Evolutionary conservation across 345 rosid genomes (phyloP).

Genomic region (Pugionium cornutum): DNA sequence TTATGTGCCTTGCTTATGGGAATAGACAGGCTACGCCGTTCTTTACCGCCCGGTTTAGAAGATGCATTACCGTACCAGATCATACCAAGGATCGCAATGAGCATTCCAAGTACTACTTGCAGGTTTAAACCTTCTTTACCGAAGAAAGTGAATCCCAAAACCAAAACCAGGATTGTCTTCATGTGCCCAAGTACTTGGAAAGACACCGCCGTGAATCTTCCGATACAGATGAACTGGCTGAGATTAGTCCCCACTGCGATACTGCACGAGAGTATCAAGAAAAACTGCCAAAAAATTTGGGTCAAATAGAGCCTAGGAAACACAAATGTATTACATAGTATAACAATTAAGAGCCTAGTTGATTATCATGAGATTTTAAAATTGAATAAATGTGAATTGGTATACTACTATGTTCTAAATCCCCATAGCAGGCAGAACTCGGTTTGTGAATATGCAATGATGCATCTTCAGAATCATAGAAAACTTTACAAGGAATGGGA

Average conservation of each 20-base stretch:
- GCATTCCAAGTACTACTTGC: constrained; percentile 87
- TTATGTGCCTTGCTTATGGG: constrained; percentile 59
- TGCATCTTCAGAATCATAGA: background rate
- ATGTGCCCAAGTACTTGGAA: constrained; percentile 99
- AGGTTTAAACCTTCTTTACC: constrained; percentile 91
- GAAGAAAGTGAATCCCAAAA: constrained; percentile 82
- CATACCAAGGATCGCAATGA: constrained; percentile 86
- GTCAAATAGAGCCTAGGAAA: constrained; percentile 10
- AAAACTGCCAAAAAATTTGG: constrained; percentile 50
- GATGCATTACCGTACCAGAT: constrained; percentile 97
- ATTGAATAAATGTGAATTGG: background rate
- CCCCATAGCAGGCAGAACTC: background rate
- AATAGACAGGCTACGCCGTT: constrained; percentile 60
- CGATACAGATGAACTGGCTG: constrained; percentile 97
- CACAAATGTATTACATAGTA: background rate
- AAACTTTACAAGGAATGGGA: constrained; percentile 3
- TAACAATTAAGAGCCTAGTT: constrained; percentile 12
- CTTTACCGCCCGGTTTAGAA: constrained; percentile 92
- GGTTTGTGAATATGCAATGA: background rate
- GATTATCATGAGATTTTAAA: background rate
- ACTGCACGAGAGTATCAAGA: constrained; percentile 76
- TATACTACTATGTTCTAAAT: background rate
- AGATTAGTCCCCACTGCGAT: constrained; percentile 98
- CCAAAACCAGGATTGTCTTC: constrained; percentile 93
- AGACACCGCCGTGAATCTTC: constrained; percentile 93